Evolutionary conservation across 345 rosid species (phyloP).

Genomic region (Populus ilicifolia): DNA sequence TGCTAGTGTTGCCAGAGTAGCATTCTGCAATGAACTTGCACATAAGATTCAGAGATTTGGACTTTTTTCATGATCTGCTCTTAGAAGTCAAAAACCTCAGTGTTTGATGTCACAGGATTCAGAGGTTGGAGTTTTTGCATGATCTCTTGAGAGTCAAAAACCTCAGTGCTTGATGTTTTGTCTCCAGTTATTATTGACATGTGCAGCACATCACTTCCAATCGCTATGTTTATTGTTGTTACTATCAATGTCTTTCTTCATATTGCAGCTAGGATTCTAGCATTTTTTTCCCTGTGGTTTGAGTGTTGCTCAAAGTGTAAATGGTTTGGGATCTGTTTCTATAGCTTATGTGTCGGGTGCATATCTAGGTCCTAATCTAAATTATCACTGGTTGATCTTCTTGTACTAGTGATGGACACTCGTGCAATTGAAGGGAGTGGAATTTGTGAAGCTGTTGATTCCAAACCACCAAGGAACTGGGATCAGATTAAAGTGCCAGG

Average conservation of each 20-base stretch:
- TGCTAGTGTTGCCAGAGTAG: background rate
- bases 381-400: conserved; percentile 12
- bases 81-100: background rate
- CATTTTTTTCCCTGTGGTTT: background rate
- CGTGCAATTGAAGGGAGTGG: conserved; percentile 56
- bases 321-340: background rate
- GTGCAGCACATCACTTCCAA: background rate
- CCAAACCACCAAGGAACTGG: conserved; percentile 54
- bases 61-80: background rate
- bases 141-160: background rate
- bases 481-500: conserved; percentile 88
- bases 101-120: background rate
- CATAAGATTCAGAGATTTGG: background rate
- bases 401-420: conserved; percentile 52
- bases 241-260: background rate
- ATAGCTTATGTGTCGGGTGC: background rate
- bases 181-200: background rate
- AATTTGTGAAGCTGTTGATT: conserved; percentile 53
- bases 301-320: background rate
- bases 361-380: background rate
- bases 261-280: background rate
- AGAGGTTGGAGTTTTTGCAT: background rate
- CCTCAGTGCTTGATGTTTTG: background rate
- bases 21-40: background rate
- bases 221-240: background rate